Evolutionary conservation across 306 rosid species (phyloP), one percentile per base, ranked within the genome.

Genomic region (Aeschynomene evenia): DNA sequence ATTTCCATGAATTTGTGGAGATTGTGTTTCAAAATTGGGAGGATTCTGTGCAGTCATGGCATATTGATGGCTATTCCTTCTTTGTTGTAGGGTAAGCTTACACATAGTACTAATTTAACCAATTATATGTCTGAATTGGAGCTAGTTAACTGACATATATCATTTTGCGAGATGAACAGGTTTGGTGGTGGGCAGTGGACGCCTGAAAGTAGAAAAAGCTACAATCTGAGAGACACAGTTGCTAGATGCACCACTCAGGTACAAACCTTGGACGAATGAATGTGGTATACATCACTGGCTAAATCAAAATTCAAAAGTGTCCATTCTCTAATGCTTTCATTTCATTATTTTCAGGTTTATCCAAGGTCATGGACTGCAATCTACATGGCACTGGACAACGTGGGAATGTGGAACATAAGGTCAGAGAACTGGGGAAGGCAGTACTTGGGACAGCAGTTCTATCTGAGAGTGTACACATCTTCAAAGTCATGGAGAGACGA

Each of bases 1-100:
- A 87, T 68, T 90, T 86, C 84, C 87, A 85, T 40, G 98, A 90
- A 53, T 90, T 58, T 68, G 84, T 90, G 2, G 98, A 94, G 82
- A 88, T 94, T 63, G 88, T 94, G 63, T 94, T 94, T 86, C 98
- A 94, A 76, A 94, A 94, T 52, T 88, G 97, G 97, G 98, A 94
- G 74, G 23, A 77, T 65, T 65, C 84, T 4, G 85, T 94, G 51
- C 98, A 94, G 73, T 90, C 97, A 62, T 94, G 98, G 98, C 98
- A 94, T 64, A 94, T 90, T 36, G 82, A 87, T 22, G 98, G 98
- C 18, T 78, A 90, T 65, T 84, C 98, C 13, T 93, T 93, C 89
- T 93, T 87, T 20, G 97, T 93, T 29, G 86, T 86, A 11, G 98
- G 98, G 98, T 93, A 82, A 79, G 89, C 65, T 63, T 68, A 19